Base-by-base conservation (phyloP, 2,329 filamentous ascomycete genomes). In the Trichophyton simii region DNA sequence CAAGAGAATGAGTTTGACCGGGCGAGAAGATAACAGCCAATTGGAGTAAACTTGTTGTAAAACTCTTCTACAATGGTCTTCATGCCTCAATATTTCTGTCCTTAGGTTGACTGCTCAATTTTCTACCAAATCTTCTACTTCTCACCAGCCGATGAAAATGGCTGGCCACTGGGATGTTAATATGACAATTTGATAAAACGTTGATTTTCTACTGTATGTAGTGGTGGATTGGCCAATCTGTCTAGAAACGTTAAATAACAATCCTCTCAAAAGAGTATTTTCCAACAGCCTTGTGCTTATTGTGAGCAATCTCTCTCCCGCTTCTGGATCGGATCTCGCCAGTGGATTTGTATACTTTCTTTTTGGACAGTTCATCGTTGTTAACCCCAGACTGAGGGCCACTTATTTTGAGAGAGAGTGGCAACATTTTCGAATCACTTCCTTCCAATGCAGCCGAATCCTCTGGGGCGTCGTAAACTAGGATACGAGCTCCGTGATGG, bases 251-350 rank as follows among this genome's bases (percentile, higher is more conserved):
- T 58, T 80, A 89, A 68, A 90, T 77, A 59, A 81, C 74, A 67
- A 95, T 85, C 74, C 84, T 83, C 76, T 96, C 90, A 66, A 92
- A 81, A 55, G 88, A 89, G 76, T 96, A 96, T 66, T 86, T 84
- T 61, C 87, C 88, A 64, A 91, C 87, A 71, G 86, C 86, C 76
- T 88, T 87, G 70, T 87, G 89, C 70, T 87, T 83, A 72, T 95
- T 75, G 73, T 88, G 84, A 18, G 88, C 89, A 62, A 86, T 85
- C 76, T 95, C 87, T 72, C 90, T 80, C 67, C 77, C 79, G 67
- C 80, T 90, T 67, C 89, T 83, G 71, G 82, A 77, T 64, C 85
- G 80, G 46, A 89, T 77, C 76, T 90, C 87, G 18, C 89, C 89
- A 78, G 66, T 85, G 78, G 66, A 88, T 76, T 81, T 89, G 61